Conservation (phyloP, 371 early-diverging fungal genomes). For the Haplosporangium sp. region DNA sequence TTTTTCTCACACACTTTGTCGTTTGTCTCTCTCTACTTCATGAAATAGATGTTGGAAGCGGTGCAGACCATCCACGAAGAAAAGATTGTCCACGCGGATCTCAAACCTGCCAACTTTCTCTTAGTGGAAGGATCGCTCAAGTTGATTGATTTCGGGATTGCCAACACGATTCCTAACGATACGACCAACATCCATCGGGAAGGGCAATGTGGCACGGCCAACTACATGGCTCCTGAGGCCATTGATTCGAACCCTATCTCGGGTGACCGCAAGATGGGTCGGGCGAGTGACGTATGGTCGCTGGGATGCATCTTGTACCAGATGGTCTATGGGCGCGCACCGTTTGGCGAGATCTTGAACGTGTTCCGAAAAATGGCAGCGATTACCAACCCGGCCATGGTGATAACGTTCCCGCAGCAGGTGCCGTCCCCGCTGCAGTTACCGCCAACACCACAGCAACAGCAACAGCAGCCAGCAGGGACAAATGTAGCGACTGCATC, state of each 20-base stretch:
- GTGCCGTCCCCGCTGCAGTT: conserved; percentile 48
- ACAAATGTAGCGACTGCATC: not conserved
- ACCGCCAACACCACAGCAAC: conserved; percentile 1
- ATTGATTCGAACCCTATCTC: conserved; percentile 18
- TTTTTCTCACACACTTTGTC: not conserved
- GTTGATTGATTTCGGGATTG: conserved; percentile 99
- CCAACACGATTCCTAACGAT: conserved; percentile 92
- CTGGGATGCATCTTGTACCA: conserved; percentile 98
- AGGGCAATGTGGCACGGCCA: conserved; percentile 92
- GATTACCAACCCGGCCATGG: conserved; percentile 75
- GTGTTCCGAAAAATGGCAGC: conserved; percentile 73
- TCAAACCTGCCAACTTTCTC: conserved; percentile 97
- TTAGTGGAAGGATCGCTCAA: conserved; percentile 87
- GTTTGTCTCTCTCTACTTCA: not conserved
- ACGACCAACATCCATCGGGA: conserved; percentile 96
- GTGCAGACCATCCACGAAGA: conserved; percentile 89
- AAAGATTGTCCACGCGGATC: conserved; percentile 94
- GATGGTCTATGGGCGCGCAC: conserved; percentile 92
- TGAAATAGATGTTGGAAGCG: conserved; percentile 88
- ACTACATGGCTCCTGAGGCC: conserved; percentile 99
- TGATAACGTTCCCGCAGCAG: conserved; percentile 69
- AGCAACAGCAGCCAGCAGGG: conserved; percentile 13
- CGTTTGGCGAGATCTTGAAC: conserved; percentile 78
- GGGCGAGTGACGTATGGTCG: conserved; percentile 96
- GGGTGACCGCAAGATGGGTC: conserved; percentile 64